A percentile compares a stretch with the other conserved stretches of the same genome.
Evolutionary conservation across 2,329 filamentous ascomycete species (phyloP).

Genomic region (Emergomyces pasteurianus): DNA sequence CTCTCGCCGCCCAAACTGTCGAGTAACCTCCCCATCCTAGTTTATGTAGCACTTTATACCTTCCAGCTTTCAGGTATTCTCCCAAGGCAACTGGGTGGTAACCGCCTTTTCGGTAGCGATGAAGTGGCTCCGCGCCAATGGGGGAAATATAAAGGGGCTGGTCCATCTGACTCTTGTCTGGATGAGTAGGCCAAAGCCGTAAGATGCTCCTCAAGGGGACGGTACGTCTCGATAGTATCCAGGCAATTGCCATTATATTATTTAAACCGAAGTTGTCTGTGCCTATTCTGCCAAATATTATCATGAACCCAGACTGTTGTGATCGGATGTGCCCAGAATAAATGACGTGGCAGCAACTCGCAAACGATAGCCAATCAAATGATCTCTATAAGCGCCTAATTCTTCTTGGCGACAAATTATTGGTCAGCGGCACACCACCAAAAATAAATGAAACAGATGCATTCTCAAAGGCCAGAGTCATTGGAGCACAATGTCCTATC

Average conservation of each 20-base stretch:
- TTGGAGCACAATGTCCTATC: neutral
- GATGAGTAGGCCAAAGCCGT: neutral
- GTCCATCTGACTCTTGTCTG: neutral
- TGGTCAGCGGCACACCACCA: neutral
- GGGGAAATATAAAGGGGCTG: neutral
- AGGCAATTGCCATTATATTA: neutral
- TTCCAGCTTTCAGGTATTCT: slow-evolving; percentile 17
- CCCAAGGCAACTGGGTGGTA: slow-evolving; percentile 25
- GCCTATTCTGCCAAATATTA: neutral
- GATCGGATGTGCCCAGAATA: neutral
- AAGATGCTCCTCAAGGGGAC: neutral
- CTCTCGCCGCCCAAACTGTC: slow-evolving; percentile 26
- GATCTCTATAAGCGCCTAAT: neutral
- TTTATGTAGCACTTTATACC: slow-evolving; percentile 29
- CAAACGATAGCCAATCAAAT: neutral
- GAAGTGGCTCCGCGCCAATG: slow-evolving; percentile 15
- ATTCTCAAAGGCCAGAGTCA: neutral
- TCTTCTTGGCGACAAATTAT: neutral
- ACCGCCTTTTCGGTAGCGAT: slow-evolving; percentile 16
- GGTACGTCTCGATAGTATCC: neutral
- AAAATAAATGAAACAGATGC: neutral
- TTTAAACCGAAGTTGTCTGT: neutral
- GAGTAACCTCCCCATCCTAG: slow-evolving; percentile 26
- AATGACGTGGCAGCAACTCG: neutral
- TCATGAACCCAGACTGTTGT: neutral